Conservation (phyloP, 108 stramenopile genomes). For the Aurantiochytrium sp. region DNA sequence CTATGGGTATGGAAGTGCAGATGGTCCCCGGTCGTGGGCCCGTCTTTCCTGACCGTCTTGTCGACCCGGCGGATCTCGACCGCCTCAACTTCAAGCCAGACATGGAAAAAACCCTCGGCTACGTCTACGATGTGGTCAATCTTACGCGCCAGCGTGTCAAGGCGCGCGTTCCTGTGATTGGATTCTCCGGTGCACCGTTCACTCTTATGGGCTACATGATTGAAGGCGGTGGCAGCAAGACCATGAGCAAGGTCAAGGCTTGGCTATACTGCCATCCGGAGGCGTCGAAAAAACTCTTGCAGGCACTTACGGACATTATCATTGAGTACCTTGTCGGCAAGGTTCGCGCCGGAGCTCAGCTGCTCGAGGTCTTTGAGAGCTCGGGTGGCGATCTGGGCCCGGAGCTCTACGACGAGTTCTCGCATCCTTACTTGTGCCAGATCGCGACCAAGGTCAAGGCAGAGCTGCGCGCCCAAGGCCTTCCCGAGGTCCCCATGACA, state of each 20-base stretch:
- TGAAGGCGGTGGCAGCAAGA: conserved; percentile 83
- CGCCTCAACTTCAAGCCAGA: conserved; percentile 79
- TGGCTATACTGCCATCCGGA: conserved; percentile 77
- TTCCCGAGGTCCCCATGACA: conserved; percentile 87
- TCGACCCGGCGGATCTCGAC: conserved; percentile 95
- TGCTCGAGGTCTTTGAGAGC: conserved; percentile 94
- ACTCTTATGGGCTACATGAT: conserved; percentile 91
- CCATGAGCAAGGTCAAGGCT: conserved; percentile 70
- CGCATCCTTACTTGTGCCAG: conserved; percentile 70
- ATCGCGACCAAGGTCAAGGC: conserved; percentile 38
- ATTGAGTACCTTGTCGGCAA: conserved; percentile 87
- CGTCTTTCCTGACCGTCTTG: conserved; percentile 93
- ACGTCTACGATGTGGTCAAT: conserved; percentile 64
- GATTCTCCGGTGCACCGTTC: conserved; percentile 96
- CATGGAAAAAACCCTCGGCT: neutral
- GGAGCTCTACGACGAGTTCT: conserved; percentile 67
- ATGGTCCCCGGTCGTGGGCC: conserved; percentile 84
- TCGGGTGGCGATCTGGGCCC: conserved; percentile 91
- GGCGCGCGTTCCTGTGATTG: conserved; percentile 85
- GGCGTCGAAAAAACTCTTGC: conserved; percentile 64
- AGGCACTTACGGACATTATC: conserved; percentile 76
- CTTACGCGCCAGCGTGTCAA: conserved; percentile 70
- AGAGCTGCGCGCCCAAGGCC: neutral
- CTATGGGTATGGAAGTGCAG: conserved; percentile 91
- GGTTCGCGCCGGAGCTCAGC: conserved; percentile 90